A percentile compares a stretch with the other conserved stretches of the same genome.
These are phyloP conservation scores for Parathielavia hyrcaniae DNA, from an alignment of 495 filamentous ascomycete species.

Conservation along the genomic window DNA sequence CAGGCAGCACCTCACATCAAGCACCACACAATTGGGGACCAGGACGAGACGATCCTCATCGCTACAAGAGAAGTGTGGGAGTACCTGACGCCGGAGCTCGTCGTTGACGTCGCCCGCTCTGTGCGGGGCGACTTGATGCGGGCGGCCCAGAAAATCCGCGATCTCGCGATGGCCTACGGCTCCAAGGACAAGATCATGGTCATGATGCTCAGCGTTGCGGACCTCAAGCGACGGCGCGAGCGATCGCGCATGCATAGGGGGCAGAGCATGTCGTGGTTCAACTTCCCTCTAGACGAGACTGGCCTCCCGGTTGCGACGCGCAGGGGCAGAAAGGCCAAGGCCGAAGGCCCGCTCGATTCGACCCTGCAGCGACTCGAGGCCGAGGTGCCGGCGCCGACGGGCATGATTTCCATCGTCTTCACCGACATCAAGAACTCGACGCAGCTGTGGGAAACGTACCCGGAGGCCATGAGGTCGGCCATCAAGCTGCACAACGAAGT, in stretches of 20 bases:
- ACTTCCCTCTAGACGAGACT: slow-evolving; percentile 60
- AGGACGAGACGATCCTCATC: slow-evolving; percentile 89
- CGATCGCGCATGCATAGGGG: slow-evolving; percentile 60
- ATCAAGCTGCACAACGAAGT: slow-evolving; percentile 95
- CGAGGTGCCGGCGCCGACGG: slow-evolving; percentile 82
- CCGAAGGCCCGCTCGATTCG: slow-evolving; percentile 68
- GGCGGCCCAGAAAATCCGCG: slow-evolving; percentile 89
- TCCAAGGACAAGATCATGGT: slow-evolving; percentile 95
- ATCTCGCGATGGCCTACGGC: slow-evolving; percentile 92
- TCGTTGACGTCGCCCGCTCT: slow-evolving; percentile 82
- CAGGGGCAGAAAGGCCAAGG: slow-evolving; percentile 54
- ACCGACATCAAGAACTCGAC: slow-evolving; percentile 99
- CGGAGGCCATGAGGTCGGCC: slow-evolving; percentile 87
- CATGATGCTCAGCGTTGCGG: slow-evolving; percentile 89
- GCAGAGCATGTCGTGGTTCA: slow-evolving; percentile 71
- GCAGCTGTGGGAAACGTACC: slow-evolving; percentile 91
- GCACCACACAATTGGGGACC: slow-evolving; percentile 72
- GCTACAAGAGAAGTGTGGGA: slow-evolving; percentile 94
- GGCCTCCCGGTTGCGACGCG: slow-evolving; percentile 55
- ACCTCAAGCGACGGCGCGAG: slow-evolving; percentile 73
- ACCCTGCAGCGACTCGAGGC: slow-evolving; percentile 74
- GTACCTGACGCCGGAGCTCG: slow-evolving; percentile 76
- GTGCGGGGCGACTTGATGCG: slow-evolving; percentile 86
- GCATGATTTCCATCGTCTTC: slow-evolving; percentile 89
- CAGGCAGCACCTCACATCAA: slow-evolving; percentile 84